phyloP scores from a whole-genome alignment of 169 alveolate genomes.

The Haemoproteus tartakovskyi region DNA sequence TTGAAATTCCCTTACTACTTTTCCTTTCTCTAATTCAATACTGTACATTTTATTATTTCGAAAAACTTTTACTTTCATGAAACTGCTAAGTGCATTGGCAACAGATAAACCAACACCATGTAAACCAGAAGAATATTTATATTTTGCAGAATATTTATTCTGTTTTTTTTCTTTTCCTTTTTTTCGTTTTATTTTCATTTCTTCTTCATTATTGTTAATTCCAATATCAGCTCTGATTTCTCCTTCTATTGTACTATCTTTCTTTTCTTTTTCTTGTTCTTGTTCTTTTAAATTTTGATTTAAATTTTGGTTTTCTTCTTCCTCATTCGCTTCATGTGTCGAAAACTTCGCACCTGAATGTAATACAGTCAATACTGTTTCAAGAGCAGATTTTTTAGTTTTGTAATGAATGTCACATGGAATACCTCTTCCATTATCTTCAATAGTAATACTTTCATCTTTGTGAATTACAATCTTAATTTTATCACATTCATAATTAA shows the following conservation, averaged over 20 bases:
- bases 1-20: slow-evolving; percentile 58
- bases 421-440: slow-evolving; percentile 82
- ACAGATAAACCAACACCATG: slow-evolving; percentile 86
- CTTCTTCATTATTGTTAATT: background rate
- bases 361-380: slow-evolving; percentile 79
- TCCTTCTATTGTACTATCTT: background rate
- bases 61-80: slow-evolving; percentile 74
- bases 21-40: slow-evolving; percentile 73
- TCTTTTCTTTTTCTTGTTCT: background rate
- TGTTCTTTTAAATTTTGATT: too few relatives aligned
- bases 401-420: slow-evolving; percentile 78
- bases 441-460: slow-evolving; percentile 73
- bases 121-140: slow-evolving; percentile 79
- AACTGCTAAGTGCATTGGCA: slow-evolving; percentile 78
- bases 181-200: slow-evolving; percentile 12
- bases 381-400: slow-evolving; percentile 76
- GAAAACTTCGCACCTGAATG: slow-evolving; percentile 86
- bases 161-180: slow-evolving; percentile 25
- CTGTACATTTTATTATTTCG: slow-evolving; percentile 67
- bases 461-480: slow-evolving; percentile 70
- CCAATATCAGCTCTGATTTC: background rate
- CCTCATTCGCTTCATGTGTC: background rate
- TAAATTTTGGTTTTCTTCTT: too few relatives aligned
- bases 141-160: too few relatives aligned
- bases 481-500: slow-evolving; percentile 74